A percentile compares a stretch with the other conserved stretches of the same genome.
These are phyloP conservation scores for Triticum timopheevii DNA, from an alignment of 176 grass and related monocot genomes.

Conservation along the genomic window DNA sequence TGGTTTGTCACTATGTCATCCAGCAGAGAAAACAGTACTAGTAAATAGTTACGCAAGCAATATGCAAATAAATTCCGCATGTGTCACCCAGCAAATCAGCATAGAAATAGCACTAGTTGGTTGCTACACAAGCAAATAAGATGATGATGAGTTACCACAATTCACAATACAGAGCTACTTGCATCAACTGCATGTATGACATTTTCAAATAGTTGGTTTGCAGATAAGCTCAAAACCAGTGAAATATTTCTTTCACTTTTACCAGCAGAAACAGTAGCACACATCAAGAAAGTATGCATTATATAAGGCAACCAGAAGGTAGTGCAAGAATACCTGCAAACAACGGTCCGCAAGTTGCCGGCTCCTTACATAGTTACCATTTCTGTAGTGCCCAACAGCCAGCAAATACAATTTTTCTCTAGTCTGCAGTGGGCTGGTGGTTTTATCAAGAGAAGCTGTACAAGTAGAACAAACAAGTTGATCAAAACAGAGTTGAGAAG, in stretches of 20 bases:
- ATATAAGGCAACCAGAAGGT: slow-evolving; percentile 16
- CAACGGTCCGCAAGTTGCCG: slow-evolving; percentile 75
- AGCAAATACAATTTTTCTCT: slow-evolving; percentile 81
- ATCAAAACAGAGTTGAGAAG: slow-evolving; percentile 28
- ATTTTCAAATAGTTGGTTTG: background rate
- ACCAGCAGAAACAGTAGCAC: background rate
- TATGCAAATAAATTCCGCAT: background rate
- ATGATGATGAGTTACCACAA: background rate
- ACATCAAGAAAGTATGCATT: background rate
- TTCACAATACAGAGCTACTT: background rate
- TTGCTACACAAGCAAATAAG: background rate
- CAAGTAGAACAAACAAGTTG: slow-evolving; percentile 19
- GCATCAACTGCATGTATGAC: slow-evolving; percentile 6
- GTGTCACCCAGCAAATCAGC: background rate
- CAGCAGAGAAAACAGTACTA: background rate
- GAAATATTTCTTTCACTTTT: background rate
- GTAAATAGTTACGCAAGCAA: background rate
- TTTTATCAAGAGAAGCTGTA: slow-evolving; percentile 72
- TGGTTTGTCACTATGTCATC: background rate
- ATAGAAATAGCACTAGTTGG: background rate
- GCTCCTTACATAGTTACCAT: slow-evolving; percentile 78
- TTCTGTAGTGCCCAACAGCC: slow-evolving; percentile 89
- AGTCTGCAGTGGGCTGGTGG: slow-evolving; percentile 57
- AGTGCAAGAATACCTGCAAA: slow-evolving; percentile 52
- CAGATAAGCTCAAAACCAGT: background rate